Base-by-base conservation (phyloP, 805 yeast species). In the Grigorovia transvaalensis region DNA sequence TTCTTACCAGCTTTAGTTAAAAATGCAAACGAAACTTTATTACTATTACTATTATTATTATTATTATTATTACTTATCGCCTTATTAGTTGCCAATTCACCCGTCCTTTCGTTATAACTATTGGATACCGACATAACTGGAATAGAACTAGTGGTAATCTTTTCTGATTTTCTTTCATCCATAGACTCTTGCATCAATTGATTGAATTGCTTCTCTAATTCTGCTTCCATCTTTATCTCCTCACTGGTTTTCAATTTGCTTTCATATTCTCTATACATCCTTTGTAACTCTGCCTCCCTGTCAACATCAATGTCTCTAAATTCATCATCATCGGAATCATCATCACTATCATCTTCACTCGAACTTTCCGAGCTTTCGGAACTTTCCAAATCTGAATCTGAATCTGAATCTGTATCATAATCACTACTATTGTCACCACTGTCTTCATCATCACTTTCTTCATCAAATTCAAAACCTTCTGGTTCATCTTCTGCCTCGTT, bases 181-280 rank as follows among this genome's bases (percentile, higher is more conserved):
- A 78, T 67, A 9, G 85, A 73, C 19, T 79, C 82, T n/a, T 68
- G 59, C 54, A 82, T 70, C 59, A 84, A 64, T 49, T 65, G 69
- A 52, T 76, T 76, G 54, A 80, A 78, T 57, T 83, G 85, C 49
- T 67, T 73, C 42, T 82, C 88, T 48, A 85, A 56, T 40, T 75
- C 79, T 3, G 74, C 77, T 35, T 73, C 76, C 29, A 79, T 73
- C 54, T 72, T 72, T 35, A 61, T 64, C 51, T 77, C 78, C 50
- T 74, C 78, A 43, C 70, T 73, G 33, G 64, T 68, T 49, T 59
- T 61, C 27, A 71, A 52, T 50, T 66, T 72, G 27, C 59, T 59
- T 47, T 70, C 73, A 54, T 67, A 72, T 29, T 71, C 74, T 49
- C 71, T 71, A 48, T 65, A 65, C 47, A 67, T 64, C 52, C 68